Evolutionary conservation across 441 rosid species (phyloP).

Genomic region (Biscutella auriculata): DNA sequence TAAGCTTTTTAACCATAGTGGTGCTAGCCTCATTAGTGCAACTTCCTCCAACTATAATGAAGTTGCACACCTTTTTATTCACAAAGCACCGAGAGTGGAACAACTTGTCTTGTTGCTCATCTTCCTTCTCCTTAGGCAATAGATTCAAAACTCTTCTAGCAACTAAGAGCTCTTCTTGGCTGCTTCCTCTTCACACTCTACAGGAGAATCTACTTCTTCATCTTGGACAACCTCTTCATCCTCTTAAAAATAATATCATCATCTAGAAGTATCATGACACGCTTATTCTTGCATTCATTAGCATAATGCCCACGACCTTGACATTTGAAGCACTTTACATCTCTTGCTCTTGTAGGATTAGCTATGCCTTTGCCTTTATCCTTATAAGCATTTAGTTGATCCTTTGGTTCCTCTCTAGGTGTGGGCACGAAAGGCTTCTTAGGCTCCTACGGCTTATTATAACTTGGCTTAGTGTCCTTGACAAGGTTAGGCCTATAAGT

Average conservation of each 20-base stretch:
- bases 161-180: neutral
- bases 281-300: neutral
- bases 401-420: neutral
- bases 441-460: too few species aligned
- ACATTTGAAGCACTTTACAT: neutral
- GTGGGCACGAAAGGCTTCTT: too few species aligned
- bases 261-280: neutral
- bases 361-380: neutral
- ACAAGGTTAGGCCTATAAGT: too few species aligned
- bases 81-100: too few species aligned
- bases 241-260: too few species aligned
- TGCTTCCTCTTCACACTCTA: too few species aligned
- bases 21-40: neutral
- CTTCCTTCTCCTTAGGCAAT: too few species aligned
- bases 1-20: neutral
- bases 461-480: too few species aligned
- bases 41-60: too few species aligned
- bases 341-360: neutral
- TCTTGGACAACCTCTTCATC: neutral
- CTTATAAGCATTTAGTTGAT: neutral
- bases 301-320: neutral
- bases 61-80: neutral
- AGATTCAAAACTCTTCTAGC: too few species aligned
- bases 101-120: too few species aligned
- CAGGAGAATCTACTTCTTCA: too few species aligned